Evolutionary conservation across 2,329 filamentous ascomycete genomes (phyloP), one percentile per base, ranked within the genome.

Genomic region (Xenoacremonium recifei): DNA sequence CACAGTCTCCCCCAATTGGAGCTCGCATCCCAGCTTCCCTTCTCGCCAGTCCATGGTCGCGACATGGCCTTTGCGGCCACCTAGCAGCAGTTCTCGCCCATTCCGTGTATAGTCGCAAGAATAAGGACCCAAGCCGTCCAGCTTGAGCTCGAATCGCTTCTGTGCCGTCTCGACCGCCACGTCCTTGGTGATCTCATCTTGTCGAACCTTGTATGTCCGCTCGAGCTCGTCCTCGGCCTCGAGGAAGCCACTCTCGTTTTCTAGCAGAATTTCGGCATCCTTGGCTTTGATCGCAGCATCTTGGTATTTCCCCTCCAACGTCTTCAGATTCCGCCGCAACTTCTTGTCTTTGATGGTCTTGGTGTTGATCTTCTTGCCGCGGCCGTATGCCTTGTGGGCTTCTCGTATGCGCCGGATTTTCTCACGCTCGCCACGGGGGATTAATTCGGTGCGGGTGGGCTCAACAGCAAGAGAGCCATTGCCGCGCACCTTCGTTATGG

Each of bases 41-140:
- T 87, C 85, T 50, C 92, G 77, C 92, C 93, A 99, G 67, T 99
- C 91, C 81, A 97, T 95, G 1, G 88, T 92, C 42, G 93, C 92
- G 51, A 99, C 75, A 80, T 99, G 93, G 12, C 93, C 93, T 67
- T 96, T 96, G 46, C 89, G 77, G 20, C 93, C 91, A 11, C 85
- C 90, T 23, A 99, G 75, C 40, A 99, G 71, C 49, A 99, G 69
- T 57, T 95, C 84, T 51, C 87, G 80, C 35, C 93, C 93, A 60
- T 95, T 97, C 33, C 89, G 79, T 35, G 89, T 89, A 67, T 96
- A 99, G 53, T 96, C 89, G 61, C 84, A 86, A 1, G 84, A 73
- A 59, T 99, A 99, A 1, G 93, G 93, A 0, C 93, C 93, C 21
- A 96, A 70, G 16, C 84, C 76, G 31, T 89, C 82, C 41, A 99